Evolutionary conservation across 352 stramenopile species (phyloP).

Genomic region (Globisporangium carolinianum): DNA sequence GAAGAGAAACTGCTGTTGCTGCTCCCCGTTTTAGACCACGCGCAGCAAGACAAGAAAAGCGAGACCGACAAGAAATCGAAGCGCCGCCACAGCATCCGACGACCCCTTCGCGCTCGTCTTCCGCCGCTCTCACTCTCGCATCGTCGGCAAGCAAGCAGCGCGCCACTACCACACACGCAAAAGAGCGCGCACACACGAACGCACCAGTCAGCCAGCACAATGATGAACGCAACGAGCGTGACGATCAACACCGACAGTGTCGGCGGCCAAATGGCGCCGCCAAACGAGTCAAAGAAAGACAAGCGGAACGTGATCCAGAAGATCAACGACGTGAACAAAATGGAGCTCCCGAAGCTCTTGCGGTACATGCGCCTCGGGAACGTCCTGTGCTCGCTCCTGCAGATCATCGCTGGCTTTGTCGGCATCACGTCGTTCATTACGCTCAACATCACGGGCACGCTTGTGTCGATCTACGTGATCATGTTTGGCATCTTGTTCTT

Average conservation of each 20-base stretch:
- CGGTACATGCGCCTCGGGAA: constrained; percentile 84
- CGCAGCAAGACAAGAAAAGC: too few relatives aligned
- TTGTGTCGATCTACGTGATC: constrained; percentile 88
- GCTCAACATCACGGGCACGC: constrained; percentile 84
- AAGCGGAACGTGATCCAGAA: constrained; percentile 74
- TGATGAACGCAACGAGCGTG: constrained; percentile 75
- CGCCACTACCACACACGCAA: too few relatives aligned
- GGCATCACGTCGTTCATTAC: constrained; percentile 85
- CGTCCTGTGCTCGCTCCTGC: constrained; percentile 74
- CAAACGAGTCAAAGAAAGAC: constrained; percentile 48
- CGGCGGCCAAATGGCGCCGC: constrained; percentile 37
- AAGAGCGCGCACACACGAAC: too few relatives aligned
- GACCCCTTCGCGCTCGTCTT: too few relatives aligned
- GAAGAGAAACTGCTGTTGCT: too few relatives aligned
- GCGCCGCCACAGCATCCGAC: too few relatives aligned
- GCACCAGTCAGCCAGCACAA: constrained; percentile 9
- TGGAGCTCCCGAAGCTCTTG: constrained; percentile 84
- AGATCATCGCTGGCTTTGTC: constrained; percentile 76
- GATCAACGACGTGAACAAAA: constrained; percentile 87
- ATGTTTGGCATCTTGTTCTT: constrained; percentile 84
- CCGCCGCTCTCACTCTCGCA: too few relatives aligned
- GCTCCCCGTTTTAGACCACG: too few relatives aligned
- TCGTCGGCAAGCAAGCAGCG: too few relatives aligned
- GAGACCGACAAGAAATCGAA: too few relatives aligned
- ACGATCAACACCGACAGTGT: constrained; percentile 79